These are phyloP conservation scores for Pittosporum tobira DNA, from an alignment of 129 eudicot species.

Conservation along the genomic window DNA sequence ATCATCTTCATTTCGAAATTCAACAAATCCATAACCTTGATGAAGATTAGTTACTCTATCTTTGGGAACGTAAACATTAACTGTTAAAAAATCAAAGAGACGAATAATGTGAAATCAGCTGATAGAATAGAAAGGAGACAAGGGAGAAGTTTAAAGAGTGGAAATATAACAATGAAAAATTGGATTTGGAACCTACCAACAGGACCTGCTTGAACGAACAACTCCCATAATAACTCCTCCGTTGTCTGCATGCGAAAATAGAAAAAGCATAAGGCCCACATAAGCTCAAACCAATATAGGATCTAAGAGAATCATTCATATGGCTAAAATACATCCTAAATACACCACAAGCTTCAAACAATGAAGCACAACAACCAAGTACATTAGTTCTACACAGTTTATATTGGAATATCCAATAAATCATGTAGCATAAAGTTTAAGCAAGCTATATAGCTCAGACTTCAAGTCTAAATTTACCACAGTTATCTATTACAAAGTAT, in stretches of 20 bases:
- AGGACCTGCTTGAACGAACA: slow-evolving; percentile 97
- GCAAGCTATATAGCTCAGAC: no score
- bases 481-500: no score
- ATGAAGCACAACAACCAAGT: no score
- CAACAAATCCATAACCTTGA: slow-evolving; percentile 99
- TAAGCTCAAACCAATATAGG: not conserved
- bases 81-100: slow-evolving; percentile 20
- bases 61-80: slow-evolving; percentile 97
- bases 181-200: slow-evolving; percentile 72
- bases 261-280: slow-evolving; percentile 13
- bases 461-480: no score
- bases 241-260: slow-evolving; percentile 38
- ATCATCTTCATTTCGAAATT: slow-evolving; percentile 96
- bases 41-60: slow-evolving; percentile 98
- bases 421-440: no score
- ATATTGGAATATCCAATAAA: no score
- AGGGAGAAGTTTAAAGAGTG: not conserved
- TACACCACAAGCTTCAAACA: no score
- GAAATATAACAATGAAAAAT: no score
- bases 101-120: slow-evolving; percentile 3
- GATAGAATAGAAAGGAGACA: not conserved
- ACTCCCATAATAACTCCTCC: slow-evolving; percentile 90
- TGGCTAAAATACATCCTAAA: not conserved
- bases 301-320: not conserved
- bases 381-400: no score